A percentile compares a stretch with the other conserved stretches of the same genome.
Conservation (phyloP, 2,329 filamentous ascomycete genomes). For the Penicillium sp. region DNA sequence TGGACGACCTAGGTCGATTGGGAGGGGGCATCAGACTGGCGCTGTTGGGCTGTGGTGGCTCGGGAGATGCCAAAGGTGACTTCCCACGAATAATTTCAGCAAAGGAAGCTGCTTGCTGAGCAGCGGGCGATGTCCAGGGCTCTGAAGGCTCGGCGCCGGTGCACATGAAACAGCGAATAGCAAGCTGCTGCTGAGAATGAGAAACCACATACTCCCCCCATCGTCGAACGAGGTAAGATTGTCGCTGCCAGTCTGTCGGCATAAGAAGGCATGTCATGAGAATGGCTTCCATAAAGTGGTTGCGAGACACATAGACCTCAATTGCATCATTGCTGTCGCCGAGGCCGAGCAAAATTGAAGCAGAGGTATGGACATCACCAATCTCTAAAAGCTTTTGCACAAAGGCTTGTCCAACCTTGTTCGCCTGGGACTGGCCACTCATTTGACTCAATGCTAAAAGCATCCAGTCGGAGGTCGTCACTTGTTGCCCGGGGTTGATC, state of each 20-base stretch:
- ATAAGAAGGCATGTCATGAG: slow-evolving; percentile 78
- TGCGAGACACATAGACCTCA: slow-evolving; percentile 90
- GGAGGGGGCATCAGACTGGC: slow-evolving; percentile 18
- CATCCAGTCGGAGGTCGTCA: slow-evolving; percentile 97
- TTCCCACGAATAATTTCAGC: slow-evolving; percentile 23
- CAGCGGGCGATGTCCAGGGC: slow-evolving; percentile 80
- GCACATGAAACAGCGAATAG: slow-evolving; percentile 88
- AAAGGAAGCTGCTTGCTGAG: slow-evolving; percentile 53
- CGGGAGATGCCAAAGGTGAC: slow-evolving; percentile 45
- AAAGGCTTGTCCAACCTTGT: slow-evolving; percentile 84
- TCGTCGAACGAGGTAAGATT: slow-evolving; percentile 79
- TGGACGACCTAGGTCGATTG: slow-evolving; percentile 43
- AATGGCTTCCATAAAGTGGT: slow-evolving; percentile 85
- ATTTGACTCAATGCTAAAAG: slow-evolving; percentile 84
- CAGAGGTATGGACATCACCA: slow-evolving; percentile 85
- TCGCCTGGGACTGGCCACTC: slow-evolving; percentile 68
- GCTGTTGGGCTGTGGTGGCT: slow-evolving; percentile 50
- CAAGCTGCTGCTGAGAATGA: slow-evolving; percentile 80
- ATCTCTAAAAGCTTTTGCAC: slow-evolving; percentile 84
- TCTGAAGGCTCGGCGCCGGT: slow-evolving; percentile 78
- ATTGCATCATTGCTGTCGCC: slow-evolving; percentile 92
- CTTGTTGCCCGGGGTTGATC: slow-evolving; percentile 64
- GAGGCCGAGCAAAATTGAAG: slow-evolving; percentile 85
- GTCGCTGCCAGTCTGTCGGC: slow-evolving; percentile 83
- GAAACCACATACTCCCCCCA: slow-evolving; percentile 92